Percentiles rank a stretch among this genome's conserved stretches.
phyloP scores from a whole-genome alignment of 805 yeast species.

The Lachancea sp. region DNA sequence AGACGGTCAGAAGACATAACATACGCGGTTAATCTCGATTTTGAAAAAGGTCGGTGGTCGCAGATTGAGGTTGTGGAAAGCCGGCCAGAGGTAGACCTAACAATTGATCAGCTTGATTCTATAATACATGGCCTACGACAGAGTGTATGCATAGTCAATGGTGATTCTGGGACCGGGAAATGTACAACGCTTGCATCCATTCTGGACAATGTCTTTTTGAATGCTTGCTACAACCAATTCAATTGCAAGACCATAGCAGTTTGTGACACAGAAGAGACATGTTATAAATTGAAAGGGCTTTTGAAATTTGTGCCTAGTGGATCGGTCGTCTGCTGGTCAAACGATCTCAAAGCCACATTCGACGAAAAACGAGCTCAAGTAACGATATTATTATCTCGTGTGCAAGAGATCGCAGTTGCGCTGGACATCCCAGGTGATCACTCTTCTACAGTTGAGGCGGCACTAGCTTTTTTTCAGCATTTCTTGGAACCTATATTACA shows the following conservation, averaged over 20 bases:
- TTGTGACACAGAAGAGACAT: slow-evolving; percentile 8
- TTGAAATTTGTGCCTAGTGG: not conserved
- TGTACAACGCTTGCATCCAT: not conserved
- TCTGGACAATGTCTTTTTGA: slow-evolving; percentile 5
- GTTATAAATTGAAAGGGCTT: not conserved
- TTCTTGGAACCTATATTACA: slow-evolving; percentile 3
- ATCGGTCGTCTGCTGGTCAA: slow-evolving; percentile 1
- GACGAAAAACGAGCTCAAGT: not conserved
- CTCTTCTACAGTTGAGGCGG: slow-evolving; percentile 2
- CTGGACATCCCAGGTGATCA: slow-evolving; percentile 3
- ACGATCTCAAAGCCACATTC: not conserved
- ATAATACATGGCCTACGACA: not conserved
- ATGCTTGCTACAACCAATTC: not conserved
- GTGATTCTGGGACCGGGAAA: slow-evolving; percentile 7
- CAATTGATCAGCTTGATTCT: slow-evolving; percentile 1
- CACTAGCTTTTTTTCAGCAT: not conserved
- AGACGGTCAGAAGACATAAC: not conserved
- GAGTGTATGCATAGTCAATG: not conserved
- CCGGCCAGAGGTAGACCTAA: not conserved
- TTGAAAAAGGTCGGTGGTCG: not conserved
- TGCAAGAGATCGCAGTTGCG: slow-evolving; percentile 5
- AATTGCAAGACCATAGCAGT: not conserved
- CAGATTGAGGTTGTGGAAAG: not conserved
- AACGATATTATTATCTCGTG: not conserved
- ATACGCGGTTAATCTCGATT: not conserved